Evolutionary conservation across 2,329 filamentous ascomycete species (phyloP).

Genomic region (Gnomoniopsis smithogilvyi): DNA sequence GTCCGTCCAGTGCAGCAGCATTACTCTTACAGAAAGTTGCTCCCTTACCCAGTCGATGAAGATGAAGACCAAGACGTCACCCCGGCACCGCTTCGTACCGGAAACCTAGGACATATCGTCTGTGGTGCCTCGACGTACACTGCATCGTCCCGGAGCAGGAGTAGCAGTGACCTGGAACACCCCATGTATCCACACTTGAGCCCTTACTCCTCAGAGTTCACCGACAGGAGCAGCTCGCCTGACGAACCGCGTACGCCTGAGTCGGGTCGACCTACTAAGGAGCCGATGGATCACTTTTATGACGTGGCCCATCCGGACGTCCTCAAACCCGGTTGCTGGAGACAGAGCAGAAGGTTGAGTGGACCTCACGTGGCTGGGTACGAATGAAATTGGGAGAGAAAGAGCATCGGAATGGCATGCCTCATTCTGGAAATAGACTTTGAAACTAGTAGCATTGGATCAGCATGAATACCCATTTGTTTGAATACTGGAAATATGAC

Average conservation of each 20-base stretch:
- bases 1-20: background rate
- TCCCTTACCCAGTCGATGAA: background rate
- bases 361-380: conserved; percentile 14
- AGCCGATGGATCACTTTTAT: background rate
- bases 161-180: conserved; percentile 10
- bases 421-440: background rate
- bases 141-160: background rate
- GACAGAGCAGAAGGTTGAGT: conserved; percentile 1
- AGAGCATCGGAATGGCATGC: background rate
- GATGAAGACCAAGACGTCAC: background rate
- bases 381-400: conserved; percentile 6
- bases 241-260: background rate
- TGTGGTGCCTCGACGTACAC: background rate
- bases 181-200: conserved; percentile 28
- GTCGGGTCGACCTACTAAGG: background rate
- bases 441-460: too few species aligned
- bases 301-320: conserved; percentile 1
- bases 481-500: too few species aligned
- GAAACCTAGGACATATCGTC: background rate
- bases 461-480: too few species aligned
- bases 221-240: background rate
- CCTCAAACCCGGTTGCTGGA: conserved; percentile 11
- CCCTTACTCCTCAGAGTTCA: conserved; percentile 21
- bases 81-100: background rate
- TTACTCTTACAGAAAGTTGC: background rate